Evolutionary conservation across 2,329 filamentous ascomycete species (phyloP).

Genomic region (Emmonsia crescens): DNA sequence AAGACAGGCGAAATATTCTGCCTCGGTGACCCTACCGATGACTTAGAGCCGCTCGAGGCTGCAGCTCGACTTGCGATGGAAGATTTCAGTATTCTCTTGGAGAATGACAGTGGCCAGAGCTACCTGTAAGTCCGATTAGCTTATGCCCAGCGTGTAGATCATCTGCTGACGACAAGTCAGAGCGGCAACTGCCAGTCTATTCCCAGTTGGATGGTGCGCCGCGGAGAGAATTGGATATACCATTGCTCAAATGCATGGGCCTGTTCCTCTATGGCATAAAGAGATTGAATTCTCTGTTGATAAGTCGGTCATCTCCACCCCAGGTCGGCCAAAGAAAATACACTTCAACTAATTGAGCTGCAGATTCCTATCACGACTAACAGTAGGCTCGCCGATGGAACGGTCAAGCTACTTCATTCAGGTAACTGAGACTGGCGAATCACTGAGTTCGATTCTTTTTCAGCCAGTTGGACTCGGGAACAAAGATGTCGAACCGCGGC

Average conservation of each 20-base stretch:
- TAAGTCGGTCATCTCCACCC: slow-evolving; percentile 23
- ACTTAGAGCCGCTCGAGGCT: slow-evolving; percentile 38
- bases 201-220: slow-evolving; percentile 44
- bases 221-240: slow-evolving; percentile 40
- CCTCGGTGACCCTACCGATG: slow-evolving; percentile 24
- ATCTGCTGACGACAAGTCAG: slow-evolving; percentile 17
- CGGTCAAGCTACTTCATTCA: slow-evolving; percentile 42
- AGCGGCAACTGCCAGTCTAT: slow-evolving; percentile 42
- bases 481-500: slow-evolving; percentile 25
- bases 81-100: slow-evolving; percentile 41
- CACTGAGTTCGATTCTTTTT: slow-evolving; percentile 35
- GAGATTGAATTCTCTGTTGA: slow-evolving; percentile 34
- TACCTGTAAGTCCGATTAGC: slow-evolving; percentile 32
- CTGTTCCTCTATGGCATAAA: slow-evolving; percentile 41
- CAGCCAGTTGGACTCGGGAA: slow-evolving; percentile 32
- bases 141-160: background rate
- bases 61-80: slow-evolving; percentile 42
- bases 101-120: slow-evolving; percentile 37
- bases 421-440: slow-evolving; percentile 28
- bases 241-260: slow-evolving; percentile 37
- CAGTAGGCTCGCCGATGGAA: slow-evolving; percentile 36
- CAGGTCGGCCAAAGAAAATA: background rate
- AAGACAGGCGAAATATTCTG: slow-evolving; percentile 35
- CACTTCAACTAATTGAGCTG: slow-evolving; percentile 7
- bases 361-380: slow-evolving; percentile 39